Evolutionary conservation across 768 basidiomycete species (phyloP).

Genomic region (Asterophora lycoperdoides): DNA sequence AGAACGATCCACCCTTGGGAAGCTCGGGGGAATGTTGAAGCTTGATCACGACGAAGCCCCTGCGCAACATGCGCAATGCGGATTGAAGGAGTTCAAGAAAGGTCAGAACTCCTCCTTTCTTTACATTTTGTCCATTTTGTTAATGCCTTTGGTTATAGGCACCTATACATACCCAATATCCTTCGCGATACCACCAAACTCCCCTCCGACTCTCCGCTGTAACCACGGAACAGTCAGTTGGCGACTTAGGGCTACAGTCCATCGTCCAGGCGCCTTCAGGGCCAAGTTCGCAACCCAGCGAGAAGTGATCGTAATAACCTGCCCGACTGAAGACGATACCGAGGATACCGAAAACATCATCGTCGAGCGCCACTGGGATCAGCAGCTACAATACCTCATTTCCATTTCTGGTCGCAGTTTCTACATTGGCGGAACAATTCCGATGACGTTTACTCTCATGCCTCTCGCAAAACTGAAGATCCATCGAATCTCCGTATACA

Average conservation of each 20-base stretch:
- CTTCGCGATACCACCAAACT: slow-evolving; percentile 74
- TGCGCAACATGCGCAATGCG: slow-evolving; percentile 40
- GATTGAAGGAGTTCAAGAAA: slow-evolving; percentile 87
- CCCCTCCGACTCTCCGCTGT: slow-evolving; percentile 74
- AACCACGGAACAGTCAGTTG: slow-evolving; percentile 77
- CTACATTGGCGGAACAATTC: slow-evolving; percentile 78
- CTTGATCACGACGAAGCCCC: slow-evolving; percentile 36
- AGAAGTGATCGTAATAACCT: slow-evolving; percentile 72
- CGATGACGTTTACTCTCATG: slow-evolving; percentile 75
- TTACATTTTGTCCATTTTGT: not conserved
- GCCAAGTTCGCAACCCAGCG: slow-evolving; percentile 62
- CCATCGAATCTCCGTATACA: slow-evolving; percentile 60
- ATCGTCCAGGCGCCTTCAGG: slow-evolving; percentile 79
- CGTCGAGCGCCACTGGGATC: slow-evolving; percentile 89
- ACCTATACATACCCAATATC: slow-evolving; percentile 94
- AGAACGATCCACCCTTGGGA: slow-evolving; percentile 32
- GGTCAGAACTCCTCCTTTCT: slow-evolving; percentile 40
- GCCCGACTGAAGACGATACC: slow-evolving; percentile 78
- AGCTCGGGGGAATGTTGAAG: slow-evolving; percentile 38
- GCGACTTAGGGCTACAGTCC: slow-evolving; percentile 75
- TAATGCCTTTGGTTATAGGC: slow-evolving; percentile 41
- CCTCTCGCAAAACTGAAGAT: slow-evolving; percentile 83
- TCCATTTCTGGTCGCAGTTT: slow-evolving; percentile 71
- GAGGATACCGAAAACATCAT: slow-evolving; percentile 80
- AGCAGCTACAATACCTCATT: slow-evolving; percentile 79